Percentiles rank a stretch among this genome's conserved stretches.
Conservation (phyloP, 2,329 filamentous ascomycete species). For the Stemphylium lycopersici region DNA sequence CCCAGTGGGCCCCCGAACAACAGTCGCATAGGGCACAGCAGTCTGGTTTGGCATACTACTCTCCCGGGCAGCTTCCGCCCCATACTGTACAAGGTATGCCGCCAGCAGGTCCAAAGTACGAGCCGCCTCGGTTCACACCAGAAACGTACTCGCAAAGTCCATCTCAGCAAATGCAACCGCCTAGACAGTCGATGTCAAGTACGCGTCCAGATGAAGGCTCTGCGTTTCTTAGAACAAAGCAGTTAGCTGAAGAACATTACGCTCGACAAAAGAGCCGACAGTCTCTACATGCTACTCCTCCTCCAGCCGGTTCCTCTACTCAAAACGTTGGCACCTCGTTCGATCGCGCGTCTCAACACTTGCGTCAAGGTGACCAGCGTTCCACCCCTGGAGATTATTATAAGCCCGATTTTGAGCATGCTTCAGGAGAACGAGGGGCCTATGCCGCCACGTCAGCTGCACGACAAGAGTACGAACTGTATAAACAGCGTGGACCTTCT, state of each 20-base stretch:
- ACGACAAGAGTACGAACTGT: slow-evolving; percentile 20
- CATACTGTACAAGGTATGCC: slow-evolving; percentile 28
- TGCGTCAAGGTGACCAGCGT: slow-evolving; percentile 14
- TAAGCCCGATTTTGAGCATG: slow-evolving; percentile 23
- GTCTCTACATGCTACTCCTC: slow-evolving; percentile 10
- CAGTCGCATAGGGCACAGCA: slow-evolving; percentile 25
- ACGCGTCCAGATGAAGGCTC: slow-evolving; percentile 21
- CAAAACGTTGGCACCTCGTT: slow-evolving; percentile 1
- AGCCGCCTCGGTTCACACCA: slow-evolving; percentile 18
- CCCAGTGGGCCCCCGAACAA: slow-evolving; percentile 27
- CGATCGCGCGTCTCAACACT: slow-evolving; percentile 13
- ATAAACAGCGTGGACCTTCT: slow-evolving; percentile 13
- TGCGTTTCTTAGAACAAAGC: slow-evolving; percentile 32
- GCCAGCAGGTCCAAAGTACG: slow-evolving; percentile 17
- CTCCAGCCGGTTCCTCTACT: slow-evolving; percentile 5
- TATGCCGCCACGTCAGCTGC: slow-evolving; percentile 22
- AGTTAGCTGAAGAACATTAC: slow-evolving; percentile 29
- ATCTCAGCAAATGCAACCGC: slow-evolving; percentile 8
- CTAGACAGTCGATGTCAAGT: slow-evolving; percentile 12
- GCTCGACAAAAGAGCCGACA: slow-evolving; percentile 13
- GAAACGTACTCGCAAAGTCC: slow-evolving; percentile 19
- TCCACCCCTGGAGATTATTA: slow-evolving; percentile 34
- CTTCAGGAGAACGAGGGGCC: slow-evolving; percentile 19
- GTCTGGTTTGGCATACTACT: slow-evolving; percentile 21
- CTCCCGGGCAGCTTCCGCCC: slow-evolving; percentile 17